phyloP scores from a whole-genome alignment of 495 filamentous ascomycete genomes.

The Talaromyces liani region DNA sequence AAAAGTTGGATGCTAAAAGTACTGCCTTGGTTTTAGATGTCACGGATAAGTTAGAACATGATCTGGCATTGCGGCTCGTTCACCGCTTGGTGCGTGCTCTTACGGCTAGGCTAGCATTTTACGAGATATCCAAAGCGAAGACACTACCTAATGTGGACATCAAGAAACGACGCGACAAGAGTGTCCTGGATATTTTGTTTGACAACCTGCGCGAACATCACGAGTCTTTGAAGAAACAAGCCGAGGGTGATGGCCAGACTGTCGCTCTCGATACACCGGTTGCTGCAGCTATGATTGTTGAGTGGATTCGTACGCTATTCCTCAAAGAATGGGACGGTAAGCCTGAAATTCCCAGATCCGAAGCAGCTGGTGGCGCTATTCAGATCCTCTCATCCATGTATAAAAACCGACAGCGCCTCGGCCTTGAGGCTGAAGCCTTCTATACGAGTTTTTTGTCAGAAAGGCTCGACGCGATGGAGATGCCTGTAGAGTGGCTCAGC shows the following conservation, averaged over 20 bases:
- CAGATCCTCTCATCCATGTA: conserved; percentile 69
- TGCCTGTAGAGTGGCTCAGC: conserved; percentile 66
- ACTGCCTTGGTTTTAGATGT: conserved; percentile 26
- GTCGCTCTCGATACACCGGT: conserved; percentile 28
- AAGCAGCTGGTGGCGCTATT: conserved; percentile 64
- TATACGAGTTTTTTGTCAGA: conserved; percentile 69
- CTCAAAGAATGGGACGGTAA: conserved; percentile 72
- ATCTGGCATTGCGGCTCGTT: conserved; percentile 49
- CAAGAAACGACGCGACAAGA: conserved; percentile 22
- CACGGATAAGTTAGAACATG: conserved; percentile 53
- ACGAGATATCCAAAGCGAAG: conserved; percentile 43
- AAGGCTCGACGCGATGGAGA: conserved; percentile 66
- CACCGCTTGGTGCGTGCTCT: conserved; percentile 48
- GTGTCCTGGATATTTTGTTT: conserved; percentile 31
- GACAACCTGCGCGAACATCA: conserved; percentile 31
- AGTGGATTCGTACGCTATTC: conserved; percentile 72
- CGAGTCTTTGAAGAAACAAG: conserved; percentile 9
- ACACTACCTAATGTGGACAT: conserved; percentile 24
- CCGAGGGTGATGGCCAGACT: conserved; percentile 24
- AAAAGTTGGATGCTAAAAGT: conserved; percentile 22
- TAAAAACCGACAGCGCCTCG: conserved; percentile 53
- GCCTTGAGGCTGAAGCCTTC: conserved; percentile 60
- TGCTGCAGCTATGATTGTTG: conserved; percentile 52
- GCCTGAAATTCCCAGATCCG: conserved; percentile 56
- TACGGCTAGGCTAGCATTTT: conserved; percentile 41